Conservation (phyloP, 345 rosid genomes). For the Eucalyptus globulus region DNA sequence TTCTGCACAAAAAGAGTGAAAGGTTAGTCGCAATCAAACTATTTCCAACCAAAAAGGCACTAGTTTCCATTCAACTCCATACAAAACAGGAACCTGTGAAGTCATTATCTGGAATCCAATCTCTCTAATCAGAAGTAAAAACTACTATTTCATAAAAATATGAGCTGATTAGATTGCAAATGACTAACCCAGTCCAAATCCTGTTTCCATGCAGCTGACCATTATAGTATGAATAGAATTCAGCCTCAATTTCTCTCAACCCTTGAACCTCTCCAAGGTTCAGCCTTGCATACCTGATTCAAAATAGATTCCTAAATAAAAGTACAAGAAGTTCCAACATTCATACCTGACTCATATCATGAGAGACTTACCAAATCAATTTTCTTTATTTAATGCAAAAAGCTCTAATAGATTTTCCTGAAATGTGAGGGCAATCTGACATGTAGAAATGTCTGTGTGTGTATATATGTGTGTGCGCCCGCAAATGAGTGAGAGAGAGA, state of each 20-base stretch:
- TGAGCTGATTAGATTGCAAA: background rate
- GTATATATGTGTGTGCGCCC: background rate
- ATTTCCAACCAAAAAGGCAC: background rate
- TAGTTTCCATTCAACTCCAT: background rate
- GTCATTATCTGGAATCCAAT: background rate
- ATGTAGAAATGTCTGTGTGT: background rate
- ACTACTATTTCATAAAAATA: background rate
- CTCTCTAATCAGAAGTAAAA: background rate
- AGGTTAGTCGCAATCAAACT: background rate
- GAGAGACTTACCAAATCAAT: background rate
- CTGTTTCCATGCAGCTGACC: conserved; percentile 73
- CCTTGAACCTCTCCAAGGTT: conserved; percentile 51
- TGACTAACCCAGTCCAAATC: conserved; percentile 82
- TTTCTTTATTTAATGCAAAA: background rate
- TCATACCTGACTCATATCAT: background rate
- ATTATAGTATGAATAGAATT: conserved; percentile 58
- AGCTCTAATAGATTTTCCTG: background rate
- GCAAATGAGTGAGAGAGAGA: background rate
- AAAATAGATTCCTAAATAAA: background rate
- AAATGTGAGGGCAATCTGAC: background rate
- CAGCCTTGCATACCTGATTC: conserved; percentile 47
- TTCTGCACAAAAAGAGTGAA: conserved; percentile 22
- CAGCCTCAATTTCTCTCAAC: conserved; percentile 46
- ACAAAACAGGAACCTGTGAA: background rate
- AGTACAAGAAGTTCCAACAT: background rate